phyloP scores from a whole-genome alignment of 2,329 filamentous ascomycete genomes.

The Verticillium nubilum region DNA sequence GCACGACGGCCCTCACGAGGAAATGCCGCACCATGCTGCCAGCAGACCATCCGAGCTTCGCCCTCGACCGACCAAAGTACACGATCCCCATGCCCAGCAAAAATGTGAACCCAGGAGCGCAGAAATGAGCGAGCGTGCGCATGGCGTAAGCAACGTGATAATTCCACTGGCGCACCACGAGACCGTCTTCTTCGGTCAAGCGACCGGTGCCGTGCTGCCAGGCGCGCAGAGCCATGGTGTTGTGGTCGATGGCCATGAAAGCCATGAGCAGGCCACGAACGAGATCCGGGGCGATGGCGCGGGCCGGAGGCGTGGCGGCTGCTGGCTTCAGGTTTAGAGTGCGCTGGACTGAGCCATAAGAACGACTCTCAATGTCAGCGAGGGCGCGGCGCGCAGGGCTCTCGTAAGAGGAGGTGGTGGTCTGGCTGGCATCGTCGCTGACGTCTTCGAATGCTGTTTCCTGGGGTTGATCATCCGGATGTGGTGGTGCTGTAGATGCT shows the following conservation, averaged over 20 bases:
- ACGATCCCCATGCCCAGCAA: constrained; percentile 40
- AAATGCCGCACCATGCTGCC: constrained; percentile 31
- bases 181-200: constrained; percentile 28
- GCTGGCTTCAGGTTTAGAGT: background rate
- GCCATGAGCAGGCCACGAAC: constrained; percentile 38
- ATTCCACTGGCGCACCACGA: constrained; percentile 30
- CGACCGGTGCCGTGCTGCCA: constrained; percentile 34
- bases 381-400: background rate
- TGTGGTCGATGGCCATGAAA: constrained; percentile 39
- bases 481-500: background rate
- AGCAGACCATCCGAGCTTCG: constrained; percentile 31
- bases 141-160: constrained; percentile 28
- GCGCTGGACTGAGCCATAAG: background rate
- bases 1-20: constrained; percentile 25
- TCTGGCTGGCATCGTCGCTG: background rate
- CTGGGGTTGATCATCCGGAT: background rate
- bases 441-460: background rate
- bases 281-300: constrained; percentile 36
- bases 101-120: constrained; percentile 38
- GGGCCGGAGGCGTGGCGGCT: constrained; percentile 6
- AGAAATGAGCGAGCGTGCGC: constrained; percentile 37
- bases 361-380: background rate
- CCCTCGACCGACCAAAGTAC: constrained; percentile 36
- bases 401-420: background rate
- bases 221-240: constrained; percentile 27